These are phyloP conservation scores for Cercophora sp. DNA, from an alignment of 495 filamentous ascomycete species.

Conservation along the genomic window DNA sequence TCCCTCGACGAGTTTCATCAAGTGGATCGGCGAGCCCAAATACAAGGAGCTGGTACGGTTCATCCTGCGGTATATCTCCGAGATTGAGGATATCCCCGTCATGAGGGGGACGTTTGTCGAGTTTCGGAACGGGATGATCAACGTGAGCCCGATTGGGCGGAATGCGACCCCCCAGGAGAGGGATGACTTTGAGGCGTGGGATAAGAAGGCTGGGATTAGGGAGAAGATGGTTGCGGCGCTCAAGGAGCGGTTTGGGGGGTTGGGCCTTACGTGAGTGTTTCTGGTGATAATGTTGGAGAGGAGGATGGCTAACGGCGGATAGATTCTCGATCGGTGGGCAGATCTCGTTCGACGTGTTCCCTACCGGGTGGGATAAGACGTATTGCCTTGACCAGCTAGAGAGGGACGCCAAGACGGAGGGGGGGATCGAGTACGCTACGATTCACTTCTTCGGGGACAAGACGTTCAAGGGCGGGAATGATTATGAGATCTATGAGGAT, in stretches of 20 bases:
- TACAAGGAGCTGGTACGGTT: slow-evolving; percentile 88
- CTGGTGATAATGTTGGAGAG: background rate
- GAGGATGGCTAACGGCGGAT: background rate
- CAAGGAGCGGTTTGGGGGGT: slow-evolving; percentile 74
- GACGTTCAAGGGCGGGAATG: slow-evolving; percentile 82
- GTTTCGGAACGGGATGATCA: slow-evolving; percentile 97
- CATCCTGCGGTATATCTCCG: slow-evolving; percentile 82
- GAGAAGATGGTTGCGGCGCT: slow-evolving; percentile 67
- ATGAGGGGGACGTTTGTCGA: slow-evolving; percentile 97
- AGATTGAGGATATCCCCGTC: slow-evolving; percentile 71
- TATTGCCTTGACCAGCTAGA: slow-evolving; percentile 88
- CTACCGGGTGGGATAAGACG: slow-evolving; percentile 97
- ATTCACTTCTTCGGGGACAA: slow-evolving; percentile 99
- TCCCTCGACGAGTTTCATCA: slow-evolving; percentile 76
- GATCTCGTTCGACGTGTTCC: slow-evolving; percentile 98
- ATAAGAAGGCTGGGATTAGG: slow-evolving; percentile 70
- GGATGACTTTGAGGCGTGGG: slow-evolving; percentile 72
- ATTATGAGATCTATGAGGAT: slow-evolving; percentile 89
- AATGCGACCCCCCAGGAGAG: slow-evolving; percentile 82
- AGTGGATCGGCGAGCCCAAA: slow-evolving; percentile 84
- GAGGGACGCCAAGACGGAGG: slow-evolving; percentile 65
- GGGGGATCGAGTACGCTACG: slow-evolving; percentile 71
- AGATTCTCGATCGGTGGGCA: slow-evolving; percentile 90
- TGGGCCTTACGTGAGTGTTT: slow-evolving; percentile 72
- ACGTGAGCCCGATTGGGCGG: slow-evolving; percentile 85